phyloP scores from a whole-genome alignment of 208 protist genomes.

The Novymonas esmeraldas region DNA sequence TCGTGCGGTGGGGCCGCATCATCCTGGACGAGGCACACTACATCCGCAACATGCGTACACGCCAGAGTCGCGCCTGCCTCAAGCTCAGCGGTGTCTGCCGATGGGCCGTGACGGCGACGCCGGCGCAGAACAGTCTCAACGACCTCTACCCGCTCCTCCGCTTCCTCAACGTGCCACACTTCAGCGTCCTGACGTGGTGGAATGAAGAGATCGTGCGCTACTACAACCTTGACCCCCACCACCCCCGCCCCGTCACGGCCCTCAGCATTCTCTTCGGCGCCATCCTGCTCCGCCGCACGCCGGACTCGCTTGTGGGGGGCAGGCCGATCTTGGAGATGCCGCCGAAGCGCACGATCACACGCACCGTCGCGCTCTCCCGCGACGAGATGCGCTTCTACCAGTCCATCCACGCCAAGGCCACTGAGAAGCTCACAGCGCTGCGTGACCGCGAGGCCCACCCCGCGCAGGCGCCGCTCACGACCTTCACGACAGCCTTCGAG shows the following conservation, averaged over 20 bases:
- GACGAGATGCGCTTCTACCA: slow-evolving; percentile 58
- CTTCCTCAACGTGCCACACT: slow-evolving; percentile 73
- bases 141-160: slow-evolving; percentile 69
- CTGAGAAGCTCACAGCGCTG: slow-evolving; percentile 44
- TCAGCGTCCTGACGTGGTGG: slow-evolving; percentile 67
- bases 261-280: slow-evolving; percentile 56
- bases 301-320: slow-evolving; percentile 49
- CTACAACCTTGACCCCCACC: slow-evolving; percentile 43
- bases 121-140: slow-evolving; percentile 71
- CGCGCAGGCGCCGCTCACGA: slow-evolving; percentile 23
- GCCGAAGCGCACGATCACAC: slow-evolving; percentile 34
- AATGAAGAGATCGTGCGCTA: slow-evolving; percentile 63
- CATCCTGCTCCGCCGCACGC: slow-evolving; percentile 66
- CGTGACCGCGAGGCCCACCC: slow-evolving; percentile 15
- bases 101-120: slow-evolving; percentile 73
- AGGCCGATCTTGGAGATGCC: slow-evolving; percentile 53
- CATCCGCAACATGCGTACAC: slow-evolving; percentile 74
- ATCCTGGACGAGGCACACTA: slow-evolving; percentile 93
- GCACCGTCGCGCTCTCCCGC: slow-evolving; percentile 38
- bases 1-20: slow-evolving; percentile 86
- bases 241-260: slow-evolving; percentile 54
- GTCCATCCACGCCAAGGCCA: slow-evolving; percentile 50
- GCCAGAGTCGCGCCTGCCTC: slow-evolving; percentile 47
- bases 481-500: slow-evolving; percentile 78
- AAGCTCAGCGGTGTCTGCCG: slow-evolving; percentile 44